Percentiles rank a stretch among this genome's conserved stretches.
These are phyloP conservation scores for Falciphora oryzae DNA, from an alignment of 2,329 filamentous ascomycete genomes.

Conservation along the genomic window DNA sequence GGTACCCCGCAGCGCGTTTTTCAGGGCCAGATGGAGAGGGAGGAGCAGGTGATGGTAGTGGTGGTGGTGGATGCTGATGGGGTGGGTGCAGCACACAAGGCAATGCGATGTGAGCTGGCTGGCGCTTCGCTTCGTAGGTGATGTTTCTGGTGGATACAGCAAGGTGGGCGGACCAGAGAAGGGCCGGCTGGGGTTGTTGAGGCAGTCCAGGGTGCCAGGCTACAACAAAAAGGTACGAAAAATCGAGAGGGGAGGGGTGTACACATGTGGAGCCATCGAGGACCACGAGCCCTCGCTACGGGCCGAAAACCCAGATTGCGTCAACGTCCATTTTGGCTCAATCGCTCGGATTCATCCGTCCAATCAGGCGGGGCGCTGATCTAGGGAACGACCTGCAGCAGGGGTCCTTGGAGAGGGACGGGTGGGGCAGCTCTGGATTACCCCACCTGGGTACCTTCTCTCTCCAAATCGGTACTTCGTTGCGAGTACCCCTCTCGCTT, in stretches of 20 bases:
- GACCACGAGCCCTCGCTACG: constrained; percentile 18
- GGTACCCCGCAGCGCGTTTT: neutral
- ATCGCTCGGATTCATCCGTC: constrained; percentile 12
- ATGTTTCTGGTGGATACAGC: too few relatives aligned
- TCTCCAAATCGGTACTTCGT: neutral
- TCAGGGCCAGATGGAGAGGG: too few relatives aligned
- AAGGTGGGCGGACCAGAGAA: too few relatives aligned
- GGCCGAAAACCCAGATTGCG: constrained; percentile 30
- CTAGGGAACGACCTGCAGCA: neutral
- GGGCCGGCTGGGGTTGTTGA: too few relatives aligned
- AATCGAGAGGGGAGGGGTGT: too few relatives aligned
- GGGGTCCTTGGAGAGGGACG: neutral
- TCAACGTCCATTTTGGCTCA: constrained; percentile 17
- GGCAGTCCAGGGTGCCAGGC: too few relatives aligned
- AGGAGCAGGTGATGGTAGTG: neutral
- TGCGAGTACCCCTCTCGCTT: neutral
- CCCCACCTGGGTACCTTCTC: neutral
- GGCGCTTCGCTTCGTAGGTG: too few relatives aligned
- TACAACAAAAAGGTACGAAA: too few relatives aligned
- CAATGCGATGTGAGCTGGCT: neutral
- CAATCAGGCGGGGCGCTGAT: constrained; percentile 15
- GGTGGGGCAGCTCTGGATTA: neutral
- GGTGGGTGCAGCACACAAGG: too few relatives aligned
- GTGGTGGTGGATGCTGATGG: neutral
- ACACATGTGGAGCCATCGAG: neutral